Evolutionary conservation across 768 basidiomycete genomes (phyloP), one percentile per base, ranked within the genome.

Genomic region (Lenzites betulinus): DNA sequence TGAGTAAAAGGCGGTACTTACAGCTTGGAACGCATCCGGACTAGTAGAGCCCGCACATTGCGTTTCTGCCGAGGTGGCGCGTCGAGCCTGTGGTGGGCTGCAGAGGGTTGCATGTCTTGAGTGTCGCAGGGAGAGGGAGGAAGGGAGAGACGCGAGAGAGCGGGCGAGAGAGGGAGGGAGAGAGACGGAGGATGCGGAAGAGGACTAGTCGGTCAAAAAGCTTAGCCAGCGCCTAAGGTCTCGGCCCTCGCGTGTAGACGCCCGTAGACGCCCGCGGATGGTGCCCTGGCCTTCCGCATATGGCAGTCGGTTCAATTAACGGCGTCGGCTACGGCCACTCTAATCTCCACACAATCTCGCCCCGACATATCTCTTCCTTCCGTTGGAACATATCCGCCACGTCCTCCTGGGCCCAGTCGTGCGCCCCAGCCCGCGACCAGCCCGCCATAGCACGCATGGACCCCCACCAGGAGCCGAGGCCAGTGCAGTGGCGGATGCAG

Each of bases 1-100:
- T 33, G 15, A 26, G 35, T 30, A 23, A 15, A 48, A 20, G 28
- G 12, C 30, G 16, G 49, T 26, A 47, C 57, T 49, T 20, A 63
- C 62, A 63, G 47, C 25, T 63, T 63, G 41, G 56, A 54, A 4
- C 62, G 62, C 25, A 63, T 63, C 47, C 48, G 53, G 26, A 51
- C 52, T 18, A 58, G 54, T 39, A 58, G 25, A 18, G 51, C 12
- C 23, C 47, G 48, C 25, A 59, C 25, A 47, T 46, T 38, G 18
- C 49, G 57, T 33, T 55, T 58, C 23, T 43, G 53, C 26, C 48
- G 52, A 22, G 46, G 23, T 1, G 48, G 47, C 6, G 18, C 12
- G 44, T 9, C 2, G 47, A 41, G 28, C 33, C 38, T 12, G 25
- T 6, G n/a, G 56, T 20, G 15, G 6, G 39, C 18, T 7, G 39